These are phyloP conservation scores for Ogataea hybrid DNA, from an alignment of 1,139 yeast species.

Conservation along the genomic window DNA sequence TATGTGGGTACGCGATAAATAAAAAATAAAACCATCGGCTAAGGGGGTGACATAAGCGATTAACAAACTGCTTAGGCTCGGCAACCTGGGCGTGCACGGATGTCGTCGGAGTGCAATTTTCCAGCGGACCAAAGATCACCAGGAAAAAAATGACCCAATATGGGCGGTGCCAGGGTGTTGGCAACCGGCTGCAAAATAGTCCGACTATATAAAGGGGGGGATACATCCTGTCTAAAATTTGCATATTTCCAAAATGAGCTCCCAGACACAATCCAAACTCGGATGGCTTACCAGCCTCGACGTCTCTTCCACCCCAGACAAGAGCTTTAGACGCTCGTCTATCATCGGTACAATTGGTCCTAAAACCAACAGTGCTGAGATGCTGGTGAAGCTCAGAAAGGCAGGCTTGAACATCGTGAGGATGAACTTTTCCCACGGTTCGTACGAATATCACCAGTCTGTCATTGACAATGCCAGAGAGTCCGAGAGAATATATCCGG, in stretches of 20 bases:
- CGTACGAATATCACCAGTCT: slow-evolving; percentile 94
- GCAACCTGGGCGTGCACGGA: neutral
- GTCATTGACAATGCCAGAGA: slow-evolving; percentile 95
- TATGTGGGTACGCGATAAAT: slow-evolving; percentile 2
- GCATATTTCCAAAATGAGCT: slow-evolving; percentile 20
- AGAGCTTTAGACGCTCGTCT: slow-evolving; percentile 88
- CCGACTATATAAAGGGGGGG: slow-evolving; percentile 8
- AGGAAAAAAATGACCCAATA: slow-evolving; percentile 9
- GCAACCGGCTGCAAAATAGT: slow-evolving; percentile 3
- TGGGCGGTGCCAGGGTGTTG: slow-evolving; percentile 9
- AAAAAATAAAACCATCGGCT: slow-evolving; percentile 2
- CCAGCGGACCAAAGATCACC: slow-evolving; percentile 8
- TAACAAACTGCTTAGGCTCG: neutral
- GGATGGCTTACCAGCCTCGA: slow-evolving; percentile 87
- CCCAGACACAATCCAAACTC: slow-evolving; percentile 38
- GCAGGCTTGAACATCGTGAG: slow-evolving; percentile 97
- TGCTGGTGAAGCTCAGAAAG: slow-evolving; percentile 83
- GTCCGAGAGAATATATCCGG: slow-evolving; percentile 85
- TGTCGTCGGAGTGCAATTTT: slow-evolving; percentile 11
- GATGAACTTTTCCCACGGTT: slow-evolving; percentile 99
- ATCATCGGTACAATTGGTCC: slow-evolving; percentile 99
- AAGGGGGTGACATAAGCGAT: neutral
- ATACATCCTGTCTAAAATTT: neutral
- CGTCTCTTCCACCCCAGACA: slow-evolving; percentile 74
- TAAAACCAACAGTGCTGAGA: slow-evolving; percentile 88